Conservation (phyloP, 164 flowering plant genomes). For the Magnolia kwangsiensis region DNA sequence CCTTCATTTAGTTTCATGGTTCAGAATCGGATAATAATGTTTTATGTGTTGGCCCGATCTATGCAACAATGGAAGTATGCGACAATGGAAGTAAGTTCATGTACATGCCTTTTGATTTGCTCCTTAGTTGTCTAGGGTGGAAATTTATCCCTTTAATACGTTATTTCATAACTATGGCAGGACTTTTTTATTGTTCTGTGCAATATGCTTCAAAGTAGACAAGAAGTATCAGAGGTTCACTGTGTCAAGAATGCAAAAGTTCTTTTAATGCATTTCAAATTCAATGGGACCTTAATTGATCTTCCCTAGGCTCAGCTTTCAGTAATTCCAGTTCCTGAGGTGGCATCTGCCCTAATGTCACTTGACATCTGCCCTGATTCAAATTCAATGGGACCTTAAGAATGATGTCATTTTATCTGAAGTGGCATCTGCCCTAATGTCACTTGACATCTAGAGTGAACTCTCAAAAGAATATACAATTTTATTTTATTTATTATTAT, state of each 20-base stretch:
- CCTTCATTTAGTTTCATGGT: slow-evolving; percentile 46
- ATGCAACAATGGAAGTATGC: slow-evolving; percentile 45
- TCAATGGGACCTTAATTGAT: slow-evolving; percentile 51
- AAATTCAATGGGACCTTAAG: too few species aligned
- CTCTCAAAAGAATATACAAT: too few species aligned
- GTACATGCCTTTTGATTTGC: not conserved
- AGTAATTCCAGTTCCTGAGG: slow-evolving; percentile 44
- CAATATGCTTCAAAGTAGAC: slow-evolving; percentile 45
- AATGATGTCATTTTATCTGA: too few species aligned
- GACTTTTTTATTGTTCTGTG: slow-evolving; percentile 53
- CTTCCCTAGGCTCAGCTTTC: slow-evolving; percentile 52
- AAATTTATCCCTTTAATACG: not conserved
- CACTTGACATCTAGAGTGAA: too few species aligned
- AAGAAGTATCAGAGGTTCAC: slow-evolving; percentile 43
- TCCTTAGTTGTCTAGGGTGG: not conserved
- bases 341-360: too few species aligned
- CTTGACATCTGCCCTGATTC: too few species aligned
- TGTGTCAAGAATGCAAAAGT: slow-evolving; percentile 65
- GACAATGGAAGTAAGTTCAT: slow-evolving; percentile 40
- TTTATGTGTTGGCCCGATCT: slow-evolving; percentile 54
- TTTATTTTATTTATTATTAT: too few species aligned
- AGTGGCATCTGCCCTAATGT: too few species aligned
- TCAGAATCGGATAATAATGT: slow-evolving; percentile 63
- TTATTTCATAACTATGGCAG: slow-evolving; percentile 22
- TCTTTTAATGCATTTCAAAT: slow-evolving; percentile 57